These are phyloP conservation scores for Corymbia calophylla DNA, from an alignment of 441 rosid genomes.

Conservation along the genomic window DNA sequence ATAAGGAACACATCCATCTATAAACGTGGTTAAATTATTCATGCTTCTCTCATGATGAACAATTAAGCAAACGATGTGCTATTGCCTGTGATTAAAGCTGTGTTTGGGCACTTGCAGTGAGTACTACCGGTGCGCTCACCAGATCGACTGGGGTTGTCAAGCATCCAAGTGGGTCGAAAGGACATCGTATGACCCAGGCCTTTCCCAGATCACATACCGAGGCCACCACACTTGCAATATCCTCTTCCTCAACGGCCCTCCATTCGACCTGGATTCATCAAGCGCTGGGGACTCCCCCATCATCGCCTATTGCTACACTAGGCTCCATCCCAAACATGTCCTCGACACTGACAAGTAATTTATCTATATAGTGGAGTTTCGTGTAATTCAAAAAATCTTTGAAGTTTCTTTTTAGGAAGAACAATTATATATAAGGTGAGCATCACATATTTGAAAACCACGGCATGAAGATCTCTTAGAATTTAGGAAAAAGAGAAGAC, in stretches of 20 bases:
- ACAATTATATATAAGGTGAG: no score
- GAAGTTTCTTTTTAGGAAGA: no score
- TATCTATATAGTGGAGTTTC: no score
- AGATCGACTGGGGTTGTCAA: slow-evolving; percentile 49
- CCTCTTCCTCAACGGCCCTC: slow-evolving; percentile 4
- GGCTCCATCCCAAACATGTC: neutral
- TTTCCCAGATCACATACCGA: slow-evolving; percentile 36
- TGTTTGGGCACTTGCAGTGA: slow-evolving; percentile 23
- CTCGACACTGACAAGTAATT: neutral
- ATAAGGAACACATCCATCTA: neutral
- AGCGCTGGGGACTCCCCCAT: slow-evolving; percentile 2
- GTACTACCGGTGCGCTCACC: slow-evolving; percentile 75
- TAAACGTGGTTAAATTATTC: no score
- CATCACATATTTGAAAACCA: no score
- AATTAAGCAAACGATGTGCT: no score
- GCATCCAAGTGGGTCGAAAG: slow-evolving; percentile 69
- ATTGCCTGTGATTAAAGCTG: no score
- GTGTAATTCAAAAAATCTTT: no score
- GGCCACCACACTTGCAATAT: slow-evolving; percentile 61
- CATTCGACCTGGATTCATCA: slow-evolving; percentile 8
- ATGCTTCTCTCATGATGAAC: no score
- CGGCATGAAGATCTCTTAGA: no score
- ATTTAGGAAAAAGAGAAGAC: no score
- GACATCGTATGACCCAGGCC: slow-evolving; percentile 33
- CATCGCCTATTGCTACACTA: slow-evolving; percentile 26